Evolutionary conservation across 345 rosid genomes (phyloP), one percentile per base, ranked within the genome.

Genomic region (Eucalyptus melliodora): DNA sequence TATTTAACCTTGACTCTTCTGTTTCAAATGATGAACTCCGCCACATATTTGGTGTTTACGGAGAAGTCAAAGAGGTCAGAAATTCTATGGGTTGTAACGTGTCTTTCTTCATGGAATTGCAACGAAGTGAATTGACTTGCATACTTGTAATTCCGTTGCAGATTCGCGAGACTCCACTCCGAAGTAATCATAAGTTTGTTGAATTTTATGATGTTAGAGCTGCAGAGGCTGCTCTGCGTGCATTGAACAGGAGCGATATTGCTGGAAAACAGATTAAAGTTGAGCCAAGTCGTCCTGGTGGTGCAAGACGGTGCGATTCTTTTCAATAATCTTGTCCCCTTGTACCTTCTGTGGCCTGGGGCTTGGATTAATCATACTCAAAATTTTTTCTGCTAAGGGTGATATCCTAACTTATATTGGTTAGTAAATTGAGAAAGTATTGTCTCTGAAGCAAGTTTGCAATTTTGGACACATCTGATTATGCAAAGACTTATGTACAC

Each of bases 131-230:
- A 77, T 47, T 56, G 16, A 53, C 47, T 56, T 27, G 87, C 62
- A 67, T 40, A 72, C 30, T 65, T 80, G 65, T 80, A 34, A n/a
- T 24, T 88, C 80, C 59, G 62, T 88, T 31, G 87, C 92, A 92
- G 94, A 90, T 92, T 17, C 88, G 88, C 42, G 93, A 90, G 90
- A 88, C 88, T 47, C 90, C 91, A 5, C 89, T 89, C 27, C 89
- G 90, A 87, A 89, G 87, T 90, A 90, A 90, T 89, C 90, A 91
- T 49, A 92, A 90, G 88, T 90, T 82, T 69, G 55, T 92, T 88
- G 94, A 92, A 86, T 92, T 90, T 89, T 92, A 91, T 87, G 94
- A 92, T 89, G 89, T 90, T 60, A 89, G 94, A 92, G 93, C 92
- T 59, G 91, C 94, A 69, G 93, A 92, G 81, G 92, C 94, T 69